Evolutionary conservation across 345 rosid genomes (phyloP), one percentile per base, ranked within the genome.

Genomic region (Eucalyptus tenuipes): DNA sequence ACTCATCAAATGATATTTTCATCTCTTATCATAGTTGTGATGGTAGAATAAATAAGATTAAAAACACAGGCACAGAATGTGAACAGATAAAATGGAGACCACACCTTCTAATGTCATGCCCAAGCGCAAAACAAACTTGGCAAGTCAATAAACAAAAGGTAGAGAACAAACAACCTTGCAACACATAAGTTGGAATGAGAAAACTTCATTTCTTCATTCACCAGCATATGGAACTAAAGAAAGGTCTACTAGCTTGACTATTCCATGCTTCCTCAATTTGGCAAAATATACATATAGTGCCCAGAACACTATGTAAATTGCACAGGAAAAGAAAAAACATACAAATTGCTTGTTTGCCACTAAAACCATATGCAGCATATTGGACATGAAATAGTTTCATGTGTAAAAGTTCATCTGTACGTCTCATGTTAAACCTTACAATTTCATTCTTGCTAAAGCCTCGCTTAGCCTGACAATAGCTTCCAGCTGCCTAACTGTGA

Each of bases 401-500:
- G 27, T 37, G 75, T n/a, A 24, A 75, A 75, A 75, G 45, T 40
- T 75, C 22, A 20, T 40, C 29, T 40, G 84, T 85, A 20, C 7
- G 1, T 49, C 88, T 37, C 4, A 50, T 49, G 52, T 49, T 85
- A 37, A 55, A 89, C 91, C 99, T 92, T 94, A 98, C 99, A 96
- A 90, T 94, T 95, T 98, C 98, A 98, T 96, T 94, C 94, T 97
- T 33, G 98, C 98, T 88, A 98, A 97, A 48, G 99, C 92, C 94
- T 98, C 99, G 3, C 98, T 98, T 90, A 97, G 93, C 92, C 99
- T 93, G 66, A 95, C 91, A 82, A 98, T 97, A 86, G 99, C 99
- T 94, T 98, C 99, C 86, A 97, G 94, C 92, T 98, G 99, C 94
- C 98, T 96, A 53, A 97, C 99, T 50, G 99, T 97, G 79, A 98